A percentile compares a stretch with the other conserved stretches of the same genome.
Evolutionary conservation across 345 rosid genomes (phyloP).

Genomic region (Hypericum androsaemum): DNA sequence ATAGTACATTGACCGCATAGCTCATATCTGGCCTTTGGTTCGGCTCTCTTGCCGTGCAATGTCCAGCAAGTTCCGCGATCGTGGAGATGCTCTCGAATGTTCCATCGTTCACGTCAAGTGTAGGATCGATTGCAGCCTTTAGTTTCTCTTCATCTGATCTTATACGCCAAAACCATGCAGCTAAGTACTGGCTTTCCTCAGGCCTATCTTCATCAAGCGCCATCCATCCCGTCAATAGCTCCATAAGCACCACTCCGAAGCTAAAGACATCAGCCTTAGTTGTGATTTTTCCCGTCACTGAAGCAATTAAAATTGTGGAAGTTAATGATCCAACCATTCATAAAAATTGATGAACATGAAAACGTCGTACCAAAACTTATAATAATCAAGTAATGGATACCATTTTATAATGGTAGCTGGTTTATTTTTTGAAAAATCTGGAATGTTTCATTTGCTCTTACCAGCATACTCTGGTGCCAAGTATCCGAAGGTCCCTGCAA

Average conservation of each 20-base stretch:
- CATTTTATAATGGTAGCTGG: too few species aligned
- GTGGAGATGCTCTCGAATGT: conserved; percentile 42
- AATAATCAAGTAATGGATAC: too few species aligned
- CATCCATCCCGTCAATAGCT: conserved; percentile 56
- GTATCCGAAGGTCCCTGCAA: conserved; percentile 78
- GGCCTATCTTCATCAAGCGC: conserved; percentile 65
- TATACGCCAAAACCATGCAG: conserved; percentile 64
- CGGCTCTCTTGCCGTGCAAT: conserved; percentile 70
- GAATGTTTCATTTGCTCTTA: conserved; percentile 11
- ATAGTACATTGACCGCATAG: conserved; percentile 55
- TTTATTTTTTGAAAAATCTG: too few species aligned
- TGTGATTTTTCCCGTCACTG: conserved; percentile 71
- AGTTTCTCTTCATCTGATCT: conserved; percentile 48
- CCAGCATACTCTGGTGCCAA: conserved; percentile 92
- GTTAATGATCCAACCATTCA: background rate
- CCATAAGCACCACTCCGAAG: conserved; percentile 71
- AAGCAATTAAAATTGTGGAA: conserved; percentile 9
- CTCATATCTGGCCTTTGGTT: conserved; percentile 72
- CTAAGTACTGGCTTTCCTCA: conserved; percentile 64
- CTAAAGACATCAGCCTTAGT: conserved; percentile 74
- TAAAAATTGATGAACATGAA: conserved; percentile 1
- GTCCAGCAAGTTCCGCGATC: conserved; percentile 63
- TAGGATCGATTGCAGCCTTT: conserved; percentile 47
- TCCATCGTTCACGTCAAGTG: conserved; percentile 41
- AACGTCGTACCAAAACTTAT: too few species aligned